Conservation (phyloP, 805 yeast species). For the Ogataea trehalophila region DNA sequence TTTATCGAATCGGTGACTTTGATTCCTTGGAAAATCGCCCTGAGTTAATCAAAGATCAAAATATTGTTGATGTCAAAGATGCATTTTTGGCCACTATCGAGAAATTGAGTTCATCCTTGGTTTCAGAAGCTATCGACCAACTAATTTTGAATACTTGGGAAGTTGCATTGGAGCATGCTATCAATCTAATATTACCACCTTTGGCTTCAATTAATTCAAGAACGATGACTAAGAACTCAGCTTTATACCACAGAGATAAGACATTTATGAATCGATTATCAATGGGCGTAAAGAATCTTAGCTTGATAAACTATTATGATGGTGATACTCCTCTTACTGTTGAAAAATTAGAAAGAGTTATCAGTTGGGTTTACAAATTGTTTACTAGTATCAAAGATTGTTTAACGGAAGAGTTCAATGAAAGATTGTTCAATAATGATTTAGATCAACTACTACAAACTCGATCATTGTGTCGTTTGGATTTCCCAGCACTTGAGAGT, state of each 20-base stretch:
- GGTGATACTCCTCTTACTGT: not conserved
- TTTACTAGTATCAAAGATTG: conserved; percentile 5
- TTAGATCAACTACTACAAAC: conserved; percentile 7
- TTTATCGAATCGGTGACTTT: conserved; percentile 9
- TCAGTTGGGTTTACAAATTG: conserved; percentile 19
- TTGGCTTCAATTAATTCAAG: conserved; percentile 7
- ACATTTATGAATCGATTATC: conserved; percentile 7
- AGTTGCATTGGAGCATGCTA: conserved; percentile 7
- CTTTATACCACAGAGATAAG: not conserved
- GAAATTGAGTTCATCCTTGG: conserved; percentile 6
- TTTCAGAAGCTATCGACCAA: conserved; percentile 10
- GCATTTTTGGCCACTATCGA: not conserved
- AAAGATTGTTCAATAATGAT: conserved; percentile 6
- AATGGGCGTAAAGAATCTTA: conserved; percentile 4
- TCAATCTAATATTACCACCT: conserved; percentile 13
- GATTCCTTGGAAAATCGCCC: conserved; percentile 5
- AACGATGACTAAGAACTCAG: not conserved
- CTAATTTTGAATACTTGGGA: conserved; percentile 11
- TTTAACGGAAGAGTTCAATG: conserved; percentile 3
- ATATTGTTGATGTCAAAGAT: not conserved
- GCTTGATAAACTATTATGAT: not conserved
- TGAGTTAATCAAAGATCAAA: not conserved
- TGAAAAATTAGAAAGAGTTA: conserved; percentile 13
- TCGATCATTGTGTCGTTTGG: conserved; percentile 6
- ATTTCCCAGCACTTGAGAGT: conserved; percentile 7